Evolutionary conservation across 441 rosid species (phyloP), one percentile per base, ranked within the genome.

Genomic region (Populus trichocarpa): DNA sequence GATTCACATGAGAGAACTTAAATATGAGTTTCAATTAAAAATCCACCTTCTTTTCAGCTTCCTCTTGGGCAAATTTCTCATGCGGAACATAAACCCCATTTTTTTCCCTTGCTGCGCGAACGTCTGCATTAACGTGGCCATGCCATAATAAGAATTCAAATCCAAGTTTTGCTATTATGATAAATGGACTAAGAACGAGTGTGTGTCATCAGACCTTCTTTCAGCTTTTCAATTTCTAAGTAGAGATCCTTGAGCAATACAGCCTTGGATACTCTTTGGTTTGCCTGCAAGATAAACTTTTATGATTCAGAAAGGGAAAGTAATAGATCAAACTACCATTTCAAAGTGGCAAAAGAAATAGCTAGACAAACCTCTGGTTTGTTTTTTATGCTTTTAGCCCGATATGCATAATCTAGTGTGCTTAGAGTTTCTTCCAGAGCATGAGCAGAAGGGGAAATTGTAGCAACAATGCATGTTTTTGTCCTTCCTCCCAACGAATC

Each of bases 401-500:
- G 97, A 78, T 93, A 81, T 8, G 99, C 97, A 74, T 96, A 96
- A 79, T 94, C 99, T n/a, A 96, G 85, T 4, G 99, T 96, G 86
- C 99, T 94, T 76, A 96, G 78, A 25, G 99, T 96, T 88, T 94
- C 98, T 81, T 94, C 99, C 67, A 92, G 69, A 53, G 91, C 91
- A 82, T 89, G 87, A 75, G 91, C 93, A 79, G 99, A 90, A 57
- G 98, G 96, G 77, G 97, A 96, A 78, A 96, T 87, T 73, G 99
- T 96, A 16, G 99, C 99, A 78, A 94, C 92, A 79, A 96, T 91
- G 83, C 99, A 94, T 61, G 99, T 96, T 81, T 96, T 96, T 72
- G 99, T 96, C 83, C 90, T 96, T 79, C 99, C 98, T 80, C 99
- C 99, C 65, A 96, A 78, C 25, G 97, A 94, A 77, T 96, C 99